These are phyloP conservation scores for Copromyces sp. DNA, from an alignment of 495 filamentous ascomycete genomes.

Conservation along the genomic window DNA sequence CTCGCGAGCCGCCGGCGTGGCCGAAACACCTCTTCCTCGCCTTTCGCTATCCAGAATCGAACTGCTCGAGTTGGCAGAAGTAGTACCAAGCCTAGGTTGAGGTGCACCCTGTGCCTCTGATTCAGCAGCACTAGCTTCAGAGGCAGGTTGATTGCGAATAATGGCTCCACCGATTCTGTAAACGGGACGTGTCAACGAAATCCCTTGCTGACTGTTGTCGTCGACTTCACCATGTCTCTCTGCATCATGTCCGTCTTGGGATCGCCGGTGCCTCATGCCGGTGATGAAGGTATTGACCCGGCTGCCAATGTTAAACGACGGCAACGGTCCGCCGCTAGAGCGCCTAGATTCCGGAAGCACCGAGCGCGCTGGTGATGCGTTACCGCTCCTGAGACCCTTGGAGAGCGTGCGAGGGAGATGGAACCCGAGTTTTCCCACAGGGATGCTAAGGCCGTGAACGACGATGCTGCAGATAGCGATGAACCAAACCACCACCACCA, in stretches of 20 bases:
- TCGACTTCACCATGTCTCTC: background rate
- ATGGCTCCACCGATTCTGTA: conserved; percentile 39
- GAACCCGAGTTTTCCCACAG: conserved; percentile 73
- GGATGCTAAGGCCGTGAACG: conserved; percentile 79
- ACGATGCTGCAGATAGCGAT: conserved; percentile 78
- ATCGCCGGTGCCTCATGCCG: conserved; percentile 18
- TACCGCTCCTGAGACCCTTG: conserved; percentile 17
- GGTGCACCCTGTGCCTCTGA: background rate
- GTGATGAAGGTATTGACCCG: conserved; percentile 18
- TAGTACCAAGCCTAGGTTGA: background rate
- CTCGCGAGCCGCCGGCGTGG: conserved; percentile 2
- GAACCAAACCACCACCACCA: conserved; percentile 76
- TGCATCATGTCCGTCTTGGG: background rate
- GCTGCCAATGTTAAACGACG: conserved; percentile 16
- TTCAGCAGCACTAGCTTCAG: background rate
- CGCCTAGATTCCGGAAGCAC: background rate
- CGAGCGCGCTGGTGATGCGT: conserved; percentile 6
- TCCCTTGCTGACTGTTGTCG: background rate
- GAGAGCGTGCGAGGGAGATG: conserved; percentile 71
- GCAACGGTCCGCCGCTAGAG: conserved; percentile 3
- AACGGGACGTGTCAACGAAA: conserved; percentile 26
- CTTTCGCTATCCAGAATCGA: background rate
- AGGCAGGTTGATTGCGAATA: conserved; percentile 8
- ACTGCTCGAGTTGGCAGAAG: background rate
- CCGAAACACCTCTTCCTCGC: background rate